Evolutionary conservation across 2,329 filamentous ascomycete genomes (phyloP).

Genomic region (Diplocarpon rosae): DNA sequence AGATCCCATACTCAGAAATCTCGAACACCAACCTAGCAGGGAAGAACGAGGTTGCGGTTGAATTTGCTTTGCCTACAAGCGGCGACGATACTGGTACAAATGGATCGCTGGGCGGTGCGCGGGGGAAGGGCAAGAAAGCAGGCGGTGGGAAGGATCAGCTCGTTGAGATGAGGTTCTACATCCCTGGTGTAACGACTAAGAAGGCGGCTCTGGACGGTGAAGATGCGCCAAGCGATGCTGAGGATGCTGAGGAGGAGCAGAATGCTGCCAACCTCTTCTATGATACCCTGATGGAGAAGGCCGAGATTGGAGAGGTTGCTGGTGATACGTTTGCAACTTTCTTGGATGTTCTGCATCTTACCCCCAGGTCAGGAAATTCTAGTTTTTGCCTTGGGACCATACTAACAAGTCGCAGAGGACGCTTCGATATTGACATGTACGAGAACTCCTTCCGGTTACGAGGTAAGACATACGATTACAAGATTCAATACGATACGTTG

Average conservation of each 20-base stretch:
- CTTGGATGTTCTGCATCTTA: conserved; percentile 91
- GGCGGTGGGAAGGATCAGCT: conserved; percentile 84
- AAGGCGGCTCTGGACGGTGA: conserved; percentile 53
- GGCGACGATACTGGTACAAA: conserved; percentile 63
- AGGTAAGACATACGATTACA: conserved; percentile 99
- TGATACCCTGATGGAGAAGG: conserved; percentile 94
- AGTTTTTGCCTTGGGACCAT: neutral
- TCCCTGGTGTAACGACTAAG: conserved; percentile 79
- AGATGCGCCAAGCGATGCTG: conserved; percentile 52
- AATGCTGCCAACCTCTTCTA: conserved; percentile 97
- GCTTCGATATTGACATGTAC: conserved; percentile 99
- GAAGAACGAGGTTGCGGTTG: conserved; percentile 94
- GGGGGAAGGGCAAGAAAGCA: conserved; percentile 74
- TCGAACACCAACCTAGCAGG: conserved; percentile 96
- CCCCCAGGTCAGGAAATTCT: conserved; percentile 55
- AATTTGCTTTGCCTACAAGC: conserved; percentile 71
- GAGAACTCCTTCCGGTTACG: conserved; percentile 92
- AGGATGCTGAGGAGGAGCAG: conserved; percentile 63
- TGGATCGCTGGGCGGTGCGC: conserved; percentile 61
- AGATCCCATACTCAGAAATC: conserved; percentile 94
- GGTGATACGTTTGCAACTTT: conserved; percentile 97
- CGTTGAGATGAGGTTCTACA: conserved; percentile 98
- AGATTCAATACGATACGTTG: conserved; percentile 94
- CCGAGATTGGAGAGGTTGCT: conserved; percentile 97
- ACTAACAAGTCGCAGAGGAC: conserved; percentile 54